These are phyloP conservation scores for Podospora fimiseda DNA, from an alignment of 495 filamentous ascomycete species.

Conservation along the genomic window DNA sequence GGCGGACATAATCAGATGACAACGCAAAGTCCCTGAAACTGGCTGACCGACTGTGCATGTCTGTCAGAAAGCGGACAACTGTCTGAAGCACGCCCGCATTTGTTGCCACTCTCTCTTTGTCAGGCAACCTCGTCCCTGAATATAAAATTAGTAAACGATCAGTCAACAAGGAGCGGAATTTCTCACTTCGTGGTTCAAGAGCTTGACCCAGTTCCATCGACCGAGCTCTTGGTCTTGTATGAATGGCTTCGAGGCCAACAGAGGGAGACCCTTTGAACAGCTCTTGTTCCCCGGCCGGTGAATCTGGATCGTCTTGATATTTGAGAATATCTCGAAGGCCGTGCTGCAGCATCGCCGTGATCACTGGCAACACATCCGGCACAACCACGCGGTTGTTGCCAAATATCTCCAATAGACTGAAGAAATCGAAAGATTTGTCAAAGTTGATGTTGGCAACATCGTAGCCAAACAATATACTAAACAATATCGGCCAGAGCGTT, in stretches of 20 bases:
- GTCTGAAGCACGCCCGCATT: conserved; percentile 57
- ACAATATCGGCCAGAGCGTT: conserved; percentile 80
- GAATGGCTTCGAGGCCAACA: conserved; percentile 15
- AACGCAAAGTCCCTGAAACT: conserved; percentile 75
- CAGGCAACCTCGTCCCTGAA: conserved; percentile 29
- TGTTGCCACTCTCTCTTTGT: conserved; percentile 44
- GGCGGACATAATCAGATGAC: conserved; percentile 69
- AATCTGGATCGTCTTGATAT: conserved; percentile 53
- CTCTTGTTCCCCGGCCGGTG: conserved; percentile 32
- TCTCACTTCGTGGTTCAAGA: conserved; percentile 45
- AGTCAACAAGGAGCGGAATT: not conserved
- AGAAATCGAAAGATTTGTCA: conserved; percentile 64
- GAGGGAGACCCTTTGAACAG: conserved; percentile 10
- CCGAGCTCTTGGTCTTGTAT: conserved; percentile 36
- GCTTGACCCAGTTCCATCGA: conserved; percentile 46
- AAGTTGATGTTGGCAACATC: conserved; percentile 72
- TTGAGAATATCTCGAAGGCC: conserved; percentile 63
- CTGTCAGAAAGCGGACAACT: conserved; percentile 70
- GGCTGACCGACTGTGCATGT: conserved; percentile 64
- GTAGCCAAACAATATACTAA: conserved; percentile 78
- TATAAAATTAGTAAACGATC: conserved; percentile 12
- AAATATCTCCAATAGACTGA: conserved; percentile 67
- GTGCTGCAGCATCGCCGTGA: conserved; percentile 81
- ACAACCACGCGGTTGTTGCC: conserved; percentile 58
- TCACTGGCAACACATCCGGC: conserved; percentile 72